These are phyloP conservation scores for Claviceps sp. DNA, from an alignment of 2,329 filamentous ascomycete species.

Conservation along the genomic window DNA sequence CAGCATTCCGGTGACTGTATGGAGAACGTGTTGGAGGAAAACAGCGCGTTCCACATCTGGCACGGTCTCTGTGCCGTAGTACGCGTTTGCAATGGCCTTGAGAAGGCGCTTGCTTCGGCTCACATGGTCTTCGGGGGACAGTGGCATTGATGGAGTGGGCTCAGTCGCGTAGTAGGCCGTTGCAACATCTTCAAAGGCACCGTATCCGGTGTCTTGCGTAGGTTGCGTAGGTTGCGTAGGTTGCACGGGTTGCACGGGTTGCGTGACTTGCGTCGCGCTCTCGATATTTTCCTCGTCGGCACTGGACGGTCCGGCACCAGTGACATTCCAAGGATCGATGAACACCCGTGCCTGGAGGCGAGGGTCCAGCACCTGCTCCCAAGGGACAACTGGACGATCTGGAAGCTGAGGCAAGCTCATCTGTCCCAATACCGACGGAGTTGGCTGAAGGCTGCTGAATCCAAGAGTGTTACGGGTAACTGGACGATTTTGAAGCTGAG, in stretches of 20 bases:
- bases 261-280: constrained; percentile 11
- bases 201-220: constrained; percentile 12
- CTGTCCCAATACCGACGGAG: too few relatives aligned
- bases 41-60: constrained; percentile 14
- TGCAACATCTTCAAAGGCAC: constrained; percentile 15
- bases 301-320: too few relatives aligned
- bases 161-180: constrained; percentile 14
- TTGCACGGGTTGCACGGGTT: constrained; percentile 7
- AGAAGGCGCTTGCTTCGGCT: constrained; percentile 15
- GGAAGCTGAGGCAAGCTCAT: too few relatives aligned
- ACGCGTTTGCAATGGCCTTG: constrained; percentile 11
- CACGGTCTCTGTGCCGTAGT: constrained; percentile 10
- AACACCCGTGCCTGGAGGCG: background rate
- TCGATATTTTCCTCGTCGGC: constrained; percentile 10
- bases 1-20: constrained; percentile 12
- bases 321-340: background rate
- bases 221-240: background rate
- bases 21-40: constrained; percentile 16
- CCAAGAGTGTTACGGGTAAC: too few relatives aligned
- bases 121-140: constrained; percentile 14
- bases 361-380: background rate
- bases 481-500: background rate
- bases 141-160: constrained; percentile 9
- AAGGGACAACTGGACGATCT: too few relatives aligned
- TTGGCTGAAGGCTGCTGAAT: too few relatives aligned